Base-by-base conservation (phyloP, 306 rosid species). In the Astragalus membranaceus region DNA sequence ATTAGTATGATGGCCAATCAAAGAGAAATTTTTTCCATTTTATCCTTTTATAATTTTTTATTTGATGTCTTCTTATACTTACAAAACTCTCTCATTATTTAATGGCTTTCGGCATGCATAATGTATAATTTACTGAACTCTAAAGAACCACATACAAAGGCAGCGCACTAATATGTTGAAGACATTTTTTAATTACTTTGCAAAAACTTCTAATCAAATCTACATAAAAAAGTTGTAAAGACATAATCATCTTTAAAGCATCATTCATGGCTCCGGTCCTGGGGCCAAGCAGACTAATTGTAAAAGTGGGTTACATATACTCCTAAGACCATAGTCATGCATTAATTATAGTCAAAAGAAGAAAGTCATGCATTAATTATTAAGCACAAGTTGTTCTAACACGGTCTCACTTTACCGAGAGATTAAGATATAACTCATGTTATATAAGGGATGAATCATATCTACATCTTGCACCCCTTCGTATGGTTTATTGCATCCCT, bases 121-220 rank as follows among this genome's bases (percentile, higher is more conserved):
- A 51, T 69, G 52, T 20, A 39, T 37, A 23, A 41, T 41, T 41
- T 32, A 39, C 33, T 20, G 23, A 54, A 32, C 65, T 71, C 58
- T 58, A 23, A 71, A 10, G 50, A 56, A 13, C 36, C 35, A 20
- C 32, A 5, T 3, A 59, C 56, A 75, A 67, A 67, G 23, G 49
- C 60, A 76, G 9, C 66, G 72, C 76, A 52, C 76, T 13, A 77
- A 8, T 30, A 23, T 55, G 52, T 51, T 43, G 41, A 42, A 58
- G 44, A 1, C 46, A 52, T 60, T 70, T 43, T 76, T 37, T 59
- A 77, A 52, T 20, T 20, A 20, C 23, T 20, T 52, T 47, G 42
- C 20, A 55, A 56, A 64, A 71, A 39, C 46, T 46, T 33, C 7
- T 13, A 46, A 54, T 53, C 41, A 13, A 48, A 44, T n/a, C 32